Evolutionary conservation across 176 grass and related monocot genomes (phyloP), one percentile per base, ranked within the genome.

Genomic region (Elymus sibiricus): DNA sequence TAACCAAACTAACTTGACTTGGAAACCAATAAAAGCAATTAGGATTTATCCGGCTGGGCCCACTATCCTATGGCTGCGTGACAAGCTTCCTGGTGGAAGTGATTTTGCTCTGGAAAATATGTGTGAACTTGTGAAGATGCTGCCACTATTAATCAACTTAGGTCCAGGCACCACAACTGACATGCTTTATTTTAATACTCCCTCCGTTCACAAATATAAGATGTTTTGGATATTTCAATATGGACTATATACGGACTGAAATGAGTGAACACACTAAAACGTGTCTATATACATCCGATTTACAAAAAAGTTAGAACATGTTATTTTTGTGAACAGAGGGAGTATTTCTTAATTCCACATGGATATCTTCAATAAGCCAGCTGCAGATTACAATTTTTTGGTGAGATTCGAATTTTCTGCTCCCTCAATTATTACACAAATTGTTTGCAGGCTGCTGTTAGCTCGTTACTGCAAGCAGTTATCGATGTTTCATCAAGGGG

Each of bases 401-500:
- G 25, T 75, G 51, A 61, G 31, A 70, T 70, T 44, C 40, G 26
- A 79, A 56, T 84, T 63, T 86, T 72, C 37, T 84, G 38, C 88
- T 13, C 24, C 40, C 32, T 88, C 74, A 80, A 40, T 80, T 86
- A 68, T 79, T 62, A 91, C 51, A 71, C 53, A 76, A 80, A 27
- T 55, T 86, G 71, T 64, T 91, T 90, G 31, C 90, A 99, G 97
- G 97, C 94, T 96, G 88, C 97, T 83, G 90, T 94, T 19, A 76
- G 89, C 82, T 93, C 90, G 31, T 89, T 99, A 70, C 87, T 99
- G 82, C 90, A 94, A 94, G 97, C 97, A 83, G 85, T 89, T 85
- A 94, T 96, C 59, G 97, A 99, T 79, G 85, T 99, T 84, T 96
- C 97, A 83, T 96, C 89, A 25, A 85, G 89, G 12, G 92, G 97